Evolutionary conservation across 2,329 filamentous ascomycete species (phyloP).

Genomic region (Clonostachys chloroleuca): DNA sequence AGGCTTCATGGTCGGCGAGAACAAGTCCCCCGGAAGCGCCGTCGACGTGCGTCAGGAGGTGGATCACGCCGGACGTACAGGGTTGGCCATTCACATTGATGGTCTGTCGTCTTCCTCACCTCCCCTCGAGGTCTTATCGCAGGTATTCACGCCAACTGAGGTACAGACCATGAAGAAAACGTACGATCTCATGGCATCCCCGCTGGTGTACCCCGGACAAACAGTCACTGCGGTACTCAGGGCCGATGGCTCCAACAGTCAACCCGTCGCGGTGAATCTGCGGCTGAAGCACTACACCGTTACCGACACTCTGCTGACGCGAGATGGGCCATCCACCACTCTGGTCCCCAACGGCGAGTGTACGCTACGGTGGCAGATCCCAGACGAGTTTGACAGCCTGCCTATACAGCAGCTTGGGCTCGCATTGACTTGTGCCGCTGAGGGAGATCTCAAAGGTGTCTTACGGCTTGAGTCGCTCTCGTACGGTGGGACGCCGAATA

Average conservation of each 20-base stretch:
- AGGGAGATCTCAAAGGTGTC: not conserved
- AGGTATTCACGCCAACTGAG: constrained; percentile 5
- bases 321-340: no score
- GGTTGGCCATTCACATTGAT: not conserved
- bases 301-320: no score
- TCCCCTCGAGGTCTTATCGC: constrained; percentile 5
- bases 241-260: no score
- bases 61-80: not conserved
- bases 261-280: no score
- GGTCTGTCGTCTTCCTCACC: no score
- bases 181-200: constrained; percentile 8
- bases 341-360: no score
- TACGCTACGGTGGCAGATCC: no score
- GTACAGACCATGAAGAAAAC: constrained; percentile 1
- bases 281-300: no score
- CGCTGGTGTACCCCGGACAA: constrained; percentile 6
- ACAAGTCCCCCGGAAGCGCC: no score
- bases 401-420: constrained; percentile 5
- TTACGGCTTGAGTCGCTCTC: constrained; percentile 5
- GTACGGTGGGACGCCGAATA: constrained; percentile 4
- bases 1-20: constrained; percentile 20
- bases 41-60: no score
- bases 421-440: not conserved
- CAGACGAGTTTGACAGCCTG: constrained; percentile 4
- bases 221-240: no score